These are phyloP conservation scores for Alternaria sp. DNA, from an alignment of 2,329 filamentous ascomycete species.

Conservation along the genomic window DNA sequence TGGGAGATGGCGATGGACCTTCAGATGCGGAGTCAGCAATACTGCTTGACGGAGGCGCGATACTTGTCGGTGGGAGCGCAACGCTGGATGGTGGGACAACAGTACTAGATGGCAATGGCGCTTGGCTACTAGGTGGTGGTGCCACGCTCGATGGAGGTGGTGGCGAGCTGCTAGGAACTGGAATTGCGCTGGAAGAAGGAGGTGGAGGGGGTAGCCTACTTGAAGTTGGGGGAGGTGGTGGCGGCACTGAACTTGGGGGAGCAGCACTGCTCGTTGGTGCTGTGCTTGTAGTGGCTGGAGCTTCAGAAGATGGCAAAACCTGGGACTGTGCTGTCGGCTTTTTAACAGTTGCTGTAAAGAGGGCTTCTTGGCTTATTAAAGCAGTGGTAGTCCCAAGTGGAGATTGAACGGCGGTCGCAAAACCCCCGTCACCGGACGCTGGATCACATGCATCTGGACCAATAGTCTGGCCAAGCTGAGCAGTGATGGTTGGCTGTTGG, in stretches of 20 bases:
- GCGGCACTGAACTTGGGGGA: conserved; percentile 6
- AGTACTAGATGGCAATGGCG: conserved; percentile 18
- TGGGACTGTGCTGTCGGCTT: not conserved
- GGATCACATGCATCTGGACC: conserved; percentile 45
- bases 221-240: conserved; percentile 16
- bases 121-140: conserved; percentile 16
- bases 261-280: not conserved
- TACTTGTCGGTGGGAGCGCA: conserved; percentile 10
- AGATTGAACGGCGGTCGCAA: conserved; percentile 1
- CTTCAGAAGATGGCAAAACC: not conserved
- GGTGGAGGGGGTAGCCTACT: conserved; percentile 17
- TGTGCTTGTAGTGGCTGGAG: conserved; percentile 15
- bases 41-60: conserved; percentile 29
- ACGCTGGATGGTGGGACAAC: conserved; percentile 11
- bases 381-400: conserved; percentile 17
- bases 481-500: conserved; percentile 34
- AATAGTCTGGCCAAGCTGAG: conserved; percentile 41
- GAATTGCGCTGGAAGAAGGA: conserved; percentile 21
- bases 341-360: not conserved
- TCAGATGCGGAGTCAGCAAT: conserved; percentile 33
- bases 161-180: conserved; percentile 13
- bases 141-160: conserved; percentile 19
- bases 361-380: conserved; percentile 12
- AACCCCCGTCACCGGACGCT: conserved; percentile 21
- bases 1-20: conserved; percentile 18